Evolutionary conservation across 1,284 basidiomycete species (phyloP), one percentile per base, ranked within the genome.

Genomic region (Cryptococcus jaspeensis): DNA sequence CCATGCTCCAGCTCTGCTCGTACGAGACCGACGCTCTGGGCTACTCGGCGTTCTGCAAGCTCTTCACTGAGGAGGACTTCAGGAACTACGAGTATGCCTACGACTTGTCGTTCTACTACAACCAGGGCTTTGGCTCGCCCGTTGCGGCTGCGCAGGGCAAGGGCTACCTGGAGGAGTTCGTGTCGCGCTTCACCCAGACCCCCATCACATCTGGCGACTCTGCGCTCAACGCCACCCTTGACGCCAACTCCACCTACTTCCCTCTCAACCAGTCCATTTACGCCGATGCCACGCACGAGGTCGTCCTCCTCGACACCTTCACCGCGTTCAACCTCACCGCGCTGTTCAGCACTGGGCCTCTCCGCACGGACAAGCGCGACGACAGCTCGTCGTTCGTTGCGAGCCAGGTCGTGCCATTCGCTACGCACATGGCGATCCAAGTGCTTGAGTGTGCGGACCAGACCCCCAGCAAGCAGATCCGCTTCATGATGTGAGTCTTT

Each of bases 1-100:
- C 70, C 6, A 73, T 78, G 74, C 59, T 76, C 16, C 66, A 74
- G 54, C 66, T 77, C 1, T 92, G 90, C 69, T 85, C 89, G 7
- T 92, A 92, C 66, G 90, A 93, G 86, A 95, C 92, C 3, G 90
- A 93, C 40, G 88, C 91, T 0, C 81, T 95, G 15, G 93, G 92
- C 2, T 93, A 89, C 70, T 91, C 88, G 28, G 87, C 85, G 63
- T 96, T 95, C 78, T 97, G 94, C 67, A 84, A 84, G 50, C 80
- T 97, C 1, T 97, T 97, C 77, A 92, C 89, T 0, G 81, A 88
- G 69, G 86, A 90, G 45, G 92, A 96, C 73, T 72, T 91, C 87
- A 83, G 87, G 65, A 90, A 89, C 12, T 94, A 90, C 73, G 84
- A 91, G 72, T 94, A 93, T 60, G 47, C 88, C 5, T 93, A 90